Base-by-base conservation (phyloP, 805 yeast species). In the Barnettozyma pratensis region DNA sequence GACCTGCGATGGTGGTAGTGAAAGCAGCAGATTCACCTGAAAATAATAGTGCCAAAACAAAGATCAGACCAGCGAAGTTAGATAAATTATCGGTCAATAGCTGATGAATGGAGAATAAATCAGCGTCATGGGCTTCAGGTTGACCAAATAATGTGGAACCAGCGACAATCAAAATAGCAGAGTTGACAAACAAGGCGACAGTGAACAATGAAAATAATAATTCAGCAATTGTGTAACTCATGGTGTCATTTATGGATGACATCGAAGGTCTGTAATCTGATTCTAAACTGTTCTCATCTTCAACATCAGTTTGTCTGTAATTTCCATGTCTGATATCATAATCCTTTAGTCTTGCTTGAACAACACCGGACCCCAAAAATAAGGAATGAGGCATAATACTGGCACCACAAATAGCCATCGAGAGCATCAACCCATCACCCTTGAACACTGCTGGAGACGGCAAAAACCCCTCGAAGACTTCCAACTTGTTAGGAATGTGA, bases 301-400 rank as follows among this genome's bases (percentile, higher is more conserved):
- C 60, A 25, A 48, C 45, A 14, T 52, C 54, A 12, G 46, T 46
- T 14, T 73, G 56, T 66, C 70, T 62, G 59, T 77, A 83, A 63
- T 74, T 70, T 1, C 96, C 96, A 49, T 79, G 65, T 48, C 76
- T 78, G 14, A 80, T 71, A 63, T 90, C 97, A 60, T 71, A 88
- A 41, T 87, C 95, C 56, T 86, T 79, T 46, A 90, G 70, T 52
- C 97, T 75, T 6, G 96, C 84, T 62, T 89, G 95, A 6, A 87
- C 96, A 47, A 91, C 79, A 11, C 96, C 95, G 1, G 92, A 83
- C 2, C 97, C 97, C 41, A 90, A 73, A 61, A 85, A 90, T 44
- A 90, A 70, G 2, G 94, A 85, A 62, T 91, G 97, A 7, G 97
- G 97, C 97, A 90, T 90, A 28, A 91, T 92, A 2, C 96, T 90